phyloP scores from a whole-genome alignment of 495 filamentous ascomycete genomes.

The Penicillium coffeae region DNA sequence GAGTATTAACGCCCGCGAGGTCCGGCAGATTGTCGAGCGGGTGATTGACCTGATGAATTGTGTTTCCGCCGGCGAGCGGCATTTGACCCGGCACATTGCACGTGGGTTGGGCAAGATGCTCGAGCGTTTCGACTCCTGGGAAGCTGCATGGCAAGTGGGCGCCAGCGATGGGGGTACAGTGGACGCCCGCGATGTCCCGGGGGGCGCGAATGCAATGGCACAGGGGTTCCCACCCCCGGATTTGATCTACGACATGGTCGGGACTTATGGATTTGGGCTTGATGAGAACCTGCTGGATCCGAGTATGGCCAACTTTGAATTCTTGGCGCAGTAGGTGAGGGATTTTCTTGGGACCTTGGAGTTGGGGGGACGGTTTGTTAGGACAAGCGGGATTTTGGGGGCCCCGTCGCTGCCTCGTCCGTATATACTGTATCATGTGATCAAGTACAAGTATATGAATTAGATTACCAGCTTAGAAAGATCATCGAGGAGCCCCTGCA shows the following conservation, averaged over 20 bases:
- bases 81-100: conserved; percentile 52
- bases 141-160: conserved; percentile 31
- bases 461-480: no score
- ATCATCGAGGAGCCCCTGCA: neutral
- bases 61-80: conserved; percentile 48
- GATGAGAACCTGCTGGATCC: conserved; percentile 47
- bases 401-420: no score
- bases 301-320: conserved; percentile 46
- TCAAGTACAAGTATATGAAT: no score
- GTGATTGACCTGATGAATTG: conserved; percentile 52
- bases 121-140: conserved; percentile 46
- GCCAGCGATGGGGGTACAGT: conserved; percentile 9
- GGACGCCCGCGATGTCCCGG: conserved; percentile 30
- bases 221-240: conserved; percentile 47
- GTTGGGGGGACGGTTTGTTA: no score
- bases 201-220: conserved; percentile 45
- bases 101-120: conserved; percentile 52
- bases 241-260: conserved; percentile 48
- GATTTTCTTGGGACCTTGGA: neutral
- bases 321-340: conserved; percentile 31
- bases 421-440: neutral
- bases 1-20: conserved; percentile 39
- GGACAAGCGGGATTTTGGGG: no score
- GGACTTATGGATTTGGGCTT: conserved; percentile 46
- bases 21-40: conserved; percentile 44